phyloP scores from a whole-genome alignment of 1,284 basidiomycete species.

The Leccinum cinnamomeum region DNA sequence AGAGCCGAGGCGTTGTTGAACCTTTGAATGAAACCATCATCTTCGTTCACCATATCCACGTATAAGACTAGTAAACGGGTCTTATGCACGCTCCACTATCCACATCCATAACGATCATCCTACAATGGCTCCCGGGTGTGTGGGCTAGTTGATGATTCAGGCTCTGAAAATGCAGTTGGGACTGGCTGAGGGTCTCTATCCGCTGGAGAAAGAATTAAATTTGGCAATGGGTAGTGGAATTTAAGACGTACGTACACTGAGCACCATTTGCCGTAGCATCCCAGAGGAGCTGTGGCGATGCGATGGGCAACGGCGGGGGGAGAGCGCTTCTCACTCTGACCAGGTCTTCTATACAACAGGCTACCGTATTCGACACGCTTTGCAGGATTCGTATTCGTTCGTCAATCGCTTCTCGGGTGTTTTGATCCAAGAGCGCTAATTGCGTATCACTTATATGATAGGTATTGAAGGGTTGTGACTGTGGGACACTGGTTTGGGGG shows the following conservation, averaged over 20 bases:
- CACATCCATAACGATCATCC: background rate
- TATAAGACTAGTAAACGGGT: constrained; percentile 6
- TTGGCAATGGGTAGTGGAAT: constrained; percentile 7
- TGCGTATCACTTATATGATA: constrained; percentile 55
- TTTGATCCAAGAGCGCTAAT: constrained; percentile 55
- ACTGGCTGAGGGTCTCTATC: background rate
- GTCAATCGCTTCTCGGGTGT: constrained; percentile 79
- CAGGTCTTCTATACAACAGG: constrained; percentile 74
- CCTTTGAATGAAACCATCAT: constrained; percentile 4
- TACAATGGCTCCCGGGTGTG: constrained; percentile 4
- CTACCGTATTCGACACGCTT: constrained; percentile 67
- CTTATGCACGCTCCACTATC: background rate
- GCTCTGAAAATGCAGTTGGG: background rate
- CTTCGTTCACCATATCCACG: constrained; percentile 1
- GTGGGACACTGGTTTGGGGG: background rate
- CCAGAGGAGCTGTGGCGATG: constrained; percentile 1
- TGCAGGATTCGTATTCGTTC: constrained; percentile 77
- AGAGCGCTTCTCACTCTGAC: constrained; percentile 70
- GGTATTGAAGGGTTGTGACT: constrained; percentile 29
- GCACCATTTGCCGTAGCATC: constrained; percentile 4
- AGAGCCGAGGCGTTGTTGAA: constrained; percentile 46
- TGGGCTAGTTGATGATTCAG: constrained; percentile 2
- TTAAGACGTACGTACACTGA: constrained; percentile 18
- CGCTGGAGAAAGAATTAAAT: constrained; percentile 5
- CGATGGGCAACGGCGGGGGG: constrained; percentile 37